Base-by-base conservation (phyloP, 192 early-diverging fungal genomes). In the Borealophlyctis nickersoniae region DNA sequence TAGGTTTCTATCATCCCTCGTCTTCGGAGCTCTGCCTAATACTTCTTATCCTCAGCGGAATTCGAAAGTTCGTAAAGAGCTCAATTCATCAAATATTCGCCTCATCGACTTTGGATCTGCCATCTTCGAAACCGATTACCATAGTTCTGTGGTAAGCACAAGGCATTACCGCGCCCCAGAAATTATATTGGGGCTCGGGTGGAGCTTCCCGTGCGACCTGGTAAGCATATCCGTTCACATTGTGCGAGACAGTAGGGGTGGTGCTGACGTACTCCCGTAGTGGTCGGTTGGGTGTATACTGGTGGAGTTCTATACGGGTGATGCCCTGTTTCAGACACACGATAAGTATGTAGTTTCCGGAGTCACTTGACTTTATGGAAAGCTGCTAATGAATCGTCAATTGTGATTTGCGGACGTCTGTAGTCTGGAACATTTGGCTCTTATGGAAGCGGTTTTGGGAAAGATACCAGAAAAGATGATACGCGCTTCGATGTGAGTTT, bases 251-350 rank as follows among this genome's bases (percentile, higher is more conserved):
- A n/a, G 45, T 9, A n/a, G 45, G 45, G n/a, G n/a, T 48, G 45
- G 9, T n/a, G n/a, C 45, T n/a, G 9, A n/a, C 45, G 11, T n/a
- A 13, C n/a, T 48, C 11, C n/a, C 4, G 23, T 36, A 75, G 81
- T 98, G 96, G 96, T 95, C 93, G 7, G 74, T 96, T 56, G 96
- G 96, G 5, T 98, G 96, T 80, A 95, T 98, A 51, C 84, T 98
- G 24, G 85, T 97, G 14, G 96, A 98, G 77, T 85, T 98, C 51
- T 86, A 89, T 49, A 98, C 93, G 0, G 96, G 96, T 35, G 90
- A 93, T 69, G 94, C 96, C 2, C 72, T 98, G 52, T 98, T 98
- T 73, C 94, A 97, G 76, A 97, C 96, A 16, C 96, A 97, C 61
- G 94, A 98, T 70, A 91, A 96, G 78, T 77, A 62, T 53, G 73